Evolutionary conservation across 164 flowering plant species (phyloP).

Genomic region (Stephania cephalantha): DNA sequence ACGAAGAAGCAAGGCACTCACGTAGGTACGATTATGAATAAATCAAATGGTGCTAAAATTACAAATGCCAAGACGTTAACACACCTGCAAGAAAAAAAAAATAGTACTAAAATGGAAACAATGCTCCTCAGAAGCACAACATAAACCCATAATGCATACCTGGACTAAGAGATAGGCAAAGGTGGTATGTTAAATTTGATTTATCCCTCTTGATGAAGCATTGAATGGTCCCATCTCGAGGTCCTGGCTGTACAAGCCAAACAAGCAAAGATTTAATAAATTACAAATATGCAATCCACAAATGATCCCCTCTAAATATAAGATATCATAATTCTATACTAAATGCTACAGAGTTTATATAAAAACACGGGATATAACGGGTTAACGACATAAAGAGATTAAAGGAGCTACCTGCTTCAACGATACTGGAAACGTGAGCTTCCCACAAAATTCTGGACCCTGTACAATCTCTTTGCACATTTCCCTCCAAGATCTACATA

Average conservation of each 20-base stretch:
- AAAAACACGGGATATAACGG: background rate
- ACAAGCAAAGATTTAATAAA: slow-evolving; percentile 7
- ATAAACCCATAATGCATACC: slow-evolving; percentile 35
- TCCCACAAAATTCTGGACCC: slow-evolving; percentile 74
- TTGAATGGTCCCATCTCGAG: slow-evolving; percentile 82
- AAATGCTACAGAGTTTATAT: background rate
- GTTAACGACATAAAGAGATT: background rate
- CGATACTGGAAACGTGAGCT: slow-evolving; percentile 87
- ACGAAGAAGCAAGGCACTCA: no score
- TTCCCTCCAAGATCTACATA: slow-evolving; percentile 86
- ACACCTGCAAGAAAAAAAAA: background rate
- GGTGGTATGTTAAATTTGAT: slow-evolving; percentile 75
- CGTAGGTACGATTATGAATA: no score
- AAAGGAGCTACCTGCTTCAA: slow-evolving; percentile 57
- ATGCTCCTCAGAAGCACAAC: background rate
- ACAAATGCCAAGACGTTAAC: background rate
- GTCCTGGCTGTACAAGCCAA: slow-evolving; percentile 60
- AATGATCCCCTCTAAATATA: no score
- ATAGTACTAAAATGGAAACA: background rate
- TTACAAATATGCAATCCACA: no score
- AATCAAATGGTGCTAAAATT: no score
- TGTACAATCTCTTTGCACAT: slow-evolving; percentile 83
- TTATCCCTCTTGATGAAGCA: slow-evolving; percentile 91
- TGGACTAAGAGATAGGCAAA: slow-evolving; percentile 81
- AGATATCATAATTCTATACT: no score